phyloP scores from a whole-genome alignment of 257 asterid genomes.

The Cordia subcordata region DNA sequence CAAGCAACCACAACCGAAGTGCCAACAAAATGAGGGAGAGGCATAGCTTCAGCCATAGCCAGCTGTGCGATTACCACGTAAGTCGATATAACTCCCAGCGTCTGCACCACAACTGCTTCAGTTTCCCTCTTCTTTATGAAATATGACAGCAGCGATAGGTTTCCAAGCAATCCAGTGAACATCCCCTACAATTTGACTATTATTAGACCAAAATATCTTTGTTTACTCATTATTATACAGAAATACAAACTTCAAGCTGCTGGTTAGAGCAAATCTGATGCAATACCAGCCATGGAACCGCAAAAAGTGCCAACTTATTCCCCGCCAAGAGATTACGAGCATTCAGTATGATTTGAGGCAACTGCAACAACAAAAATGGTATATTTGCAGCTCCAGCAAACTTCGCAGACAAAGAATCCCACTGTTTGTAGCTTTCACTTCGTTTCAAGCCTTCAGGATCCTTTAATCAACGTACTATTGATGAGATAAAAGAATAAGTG shows the following conservation, averaged over 20 bases:
- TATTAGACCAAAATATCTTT: conserved; percentile 1
- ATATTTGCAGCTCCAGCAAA: conserved; percentile 92
- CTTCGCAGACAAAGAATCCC: conserved; percentile 88
- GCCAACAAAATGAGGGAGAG: conserved; percentile 73
- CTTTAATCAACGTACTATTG: conserved; percentile 28
- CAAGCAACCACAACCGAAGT: conserved; percentile 68
- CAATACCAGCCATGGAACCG: conserved; percentile 97
- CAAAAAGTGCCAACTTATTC: conserved; percentile 71
- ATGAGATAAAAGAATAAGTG: not conserved
- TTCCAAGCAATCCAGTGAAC: conserved; percentile 97
- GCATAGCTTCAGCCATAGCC: conserved; percentile 97
- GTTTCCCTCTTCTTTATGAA: conserved; percentile 85
- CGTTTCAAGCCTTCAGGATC: conserved; percentile 34
- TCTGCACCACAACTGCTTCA: conserved; percentile 82
- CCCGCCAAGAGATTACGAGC: conserved; percentile 83
- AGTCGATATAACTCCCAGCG: conserved; percentile 74
- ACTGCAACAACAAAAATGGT: conserved; percentile 85
- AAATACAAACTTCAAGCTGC: not conserved
- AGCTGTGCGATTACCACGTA: conserved; percentile 80
- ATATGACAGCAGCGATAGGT: conserved; percentile 78
- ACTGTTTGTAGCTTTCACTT: conserved; percentile 49
- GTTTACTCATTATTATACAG: not conserved
- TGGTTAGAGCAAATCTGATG: conserved; percentile 1
- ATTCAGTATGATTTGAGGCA: conserved; percentile 92
- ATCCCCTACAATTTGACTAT: conserved; percentile 56